Evolutionary conservation across 257 asterid genomes (phyloP).

Genomic region (Paraleonurus japonicus): DNA sequence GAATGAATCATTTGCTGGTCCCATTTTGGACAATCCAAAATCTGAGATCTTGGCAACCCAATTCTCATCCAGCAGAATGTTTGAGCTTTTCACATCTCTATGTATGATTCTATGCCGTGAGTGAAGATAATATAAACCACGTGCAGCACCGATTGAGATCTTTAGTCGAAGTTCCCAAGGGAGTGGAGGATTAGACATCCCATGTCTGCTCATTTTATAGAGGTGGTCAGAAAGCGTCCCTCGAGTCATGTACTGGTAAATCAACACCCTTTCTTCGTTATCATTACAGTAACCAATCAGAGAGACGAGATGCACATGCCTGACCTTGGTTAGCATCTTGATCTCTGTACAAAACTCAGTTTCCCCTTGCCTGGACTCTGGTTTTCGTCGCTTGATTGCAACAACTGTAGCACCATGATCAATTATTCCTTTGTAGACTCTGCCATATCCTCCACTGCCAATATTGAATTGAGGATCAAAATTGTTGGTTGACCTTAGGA

Average conservation of each 20-base stretch:
- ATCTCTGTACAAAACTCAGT: background rate
- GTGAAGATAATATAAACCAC: constrained; percentile 70
- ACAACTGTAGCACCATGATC: constrained; percentile 3
- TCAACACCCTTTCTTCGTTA: background rate
- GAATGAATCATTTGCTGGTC: constrained; percentile 52
- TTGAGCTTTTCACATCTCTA: constrained; percentile 72
- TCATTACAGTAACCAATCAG: constrained; percentile 5
- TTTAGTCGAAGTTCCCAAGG: constrained; percentile 64
- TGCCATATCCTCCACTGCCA: constrained; percentile 76
- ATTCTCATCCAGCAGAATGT: constrained; percentile 64
- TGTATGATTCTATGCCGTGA: constrained; percentile 60
- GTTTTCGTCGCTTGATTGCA: background rate
- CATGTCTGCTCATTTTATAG: constrained; percentile 23
- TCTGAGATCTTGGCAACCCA: constrained; percentile 75
- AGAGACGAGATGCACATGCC: background rate
- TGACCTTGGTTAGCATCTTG: background rate
- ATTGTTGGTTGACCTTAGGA: constrained; percentile 45
- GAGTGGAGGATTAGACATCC: constrained; percentile 38
- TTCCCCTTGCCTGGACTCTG: background rate
- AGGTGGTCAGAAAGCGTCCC: constrained; percentile 1
- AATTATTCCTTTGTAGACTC: constrained; percentile 53
- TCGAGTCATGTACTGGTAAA: constrained; percentile 2
- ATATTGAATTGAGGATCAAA: constrained; percentile 47
- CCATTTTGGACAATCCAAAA: constrained; percentile 74
- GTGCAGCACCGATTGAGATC: constrained; percentile 66